Conservation (phyloP, 1,139 yeast species). For the Yamadazyma taylorii region DNA sequence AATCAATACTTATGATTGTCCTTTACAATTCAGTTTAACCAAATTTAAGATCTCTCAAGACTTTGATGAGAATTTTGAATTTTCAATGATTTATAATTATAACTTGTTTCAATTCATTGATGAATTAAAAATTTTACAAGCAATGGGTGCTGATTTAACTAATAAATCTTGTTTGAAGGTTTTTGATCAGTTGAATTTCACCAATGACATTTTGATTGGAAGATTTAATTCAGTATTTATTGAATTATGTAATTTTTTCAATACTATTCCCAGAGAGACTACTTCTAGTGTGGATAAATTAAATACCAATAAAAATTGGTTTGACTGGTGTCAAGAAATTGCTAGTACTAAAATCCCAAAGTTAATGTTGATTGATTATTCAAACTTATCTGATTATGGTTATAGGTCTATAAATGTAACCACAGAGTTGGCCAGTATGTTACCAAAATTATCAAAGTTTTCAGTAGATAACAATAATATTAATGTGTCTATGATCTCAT, state of each 20-base stretch:
- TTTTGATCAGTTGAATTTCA: slow-evolving; percentile 7
- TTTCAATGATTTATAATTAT: slow-evolving; percentile 17
- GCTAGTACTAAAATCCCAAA: slow-evolving; percentile 9
- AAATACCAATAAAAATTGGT: slow-evolving; percentile 15
- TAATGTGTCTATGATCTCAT: slow-evolving; percentile 13
- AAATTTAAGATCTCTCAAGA: slow-evolving; percentile 15
- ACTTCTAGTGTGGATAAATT: slow-evolving; percentile 11
- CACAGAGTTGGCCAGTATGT: slow-evolving; percentile 12
- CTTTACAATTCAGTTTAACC: slow-evolving; percentile 11
- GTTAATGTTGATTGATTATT: slow-evolving; percentile 13
- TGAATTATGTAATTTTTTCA: slow-evolving; percentile 9
- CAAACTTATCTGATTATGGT: slow-evolving; percentile 14
- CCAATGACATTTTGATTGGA: slow-evolving; percentile 5
- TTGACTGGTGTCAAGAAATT: slow-evolving; percentile 18
- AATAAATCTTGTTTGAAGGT: slow-evolving; percentile 2
- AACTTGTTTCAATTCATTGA: slow-evolving; percentile 16
- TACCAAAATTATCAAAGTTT: slow-evolving; percentile 13
- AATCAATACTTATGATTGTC: slow-evolving; percentile 7
- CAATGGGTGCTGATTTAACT: slow-evolving; percentile 10
- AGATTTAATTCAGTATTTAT: slow-evolving; percentile 8
- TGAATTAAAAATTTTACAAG: slow-evolving; percentile 16
- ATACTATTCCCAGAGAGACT: slow-evolving; percentile 10
- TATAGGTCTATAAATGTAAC: slow-evolving; percentile 10
- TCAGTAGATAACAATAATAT: slow-evolving; percentile 9
- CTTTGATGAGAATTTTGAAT: slow-evolving; percentile 17